Evolutionary conservation across 73 alveolate species (phyloP).

Genomic region (Tetrahymena malaccensis): DNA sequence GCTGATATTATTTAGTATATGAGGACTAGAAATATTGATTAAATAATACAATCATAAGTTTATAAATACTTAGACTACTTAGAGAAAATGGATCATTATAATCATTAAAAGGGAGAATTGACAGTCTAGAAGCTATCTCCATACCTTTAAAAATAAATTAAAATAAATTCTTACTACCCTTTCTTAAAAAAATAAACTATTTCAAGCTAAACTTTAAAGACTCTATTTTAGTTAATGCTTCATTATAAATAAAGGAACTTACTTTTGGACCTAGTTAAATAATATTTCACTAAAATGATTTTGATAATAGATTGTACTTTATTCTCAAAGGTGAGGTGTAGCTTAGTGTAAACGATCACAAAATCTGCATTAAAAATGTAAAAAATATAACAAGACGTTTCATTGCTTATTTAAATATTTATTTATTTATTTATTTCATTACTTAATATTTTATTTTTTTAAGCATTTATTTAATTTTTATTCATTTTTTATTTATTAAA

Average conservation of each 20-base stretch:
- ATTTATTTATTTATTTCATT: too few species aligned
- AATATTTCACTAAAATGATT: not conserved
- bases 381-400: not conserved
- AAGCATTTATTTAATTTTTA: too few species aligned
- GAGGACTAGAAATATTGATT: not conserved
- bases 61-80: not conserved
- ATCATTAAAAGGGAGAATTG: not conserved
- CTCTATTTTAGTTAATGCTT: not conserved
- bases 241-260: not conserved
- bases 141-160: not conserved
- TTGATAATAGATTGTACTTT: not conserved
- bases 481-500: too few species aligned
- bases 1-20: not conserved
- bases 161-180: not conserved
- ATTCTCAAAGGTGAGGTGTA: not conserved
- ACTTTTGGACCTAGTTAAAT: not conserved
- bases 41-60: not conserved
- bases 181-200: not conserved
- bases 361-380: not conserved
- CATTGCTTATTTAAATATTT: too few species aligned
- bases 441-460: too few species aligned
- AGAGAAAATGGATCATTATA: not conserved
- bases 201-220: not conserved
- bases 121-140: not conserved
- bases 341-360: not conserved